Percentiles rank a stretch among this genome's conserved stretches.
These are phyloP conservation scores for Schizosaccharomyces versatilis DNA, from an alignment of 1,139 yeast genomes.

Conservation along the genomic window DNA sequence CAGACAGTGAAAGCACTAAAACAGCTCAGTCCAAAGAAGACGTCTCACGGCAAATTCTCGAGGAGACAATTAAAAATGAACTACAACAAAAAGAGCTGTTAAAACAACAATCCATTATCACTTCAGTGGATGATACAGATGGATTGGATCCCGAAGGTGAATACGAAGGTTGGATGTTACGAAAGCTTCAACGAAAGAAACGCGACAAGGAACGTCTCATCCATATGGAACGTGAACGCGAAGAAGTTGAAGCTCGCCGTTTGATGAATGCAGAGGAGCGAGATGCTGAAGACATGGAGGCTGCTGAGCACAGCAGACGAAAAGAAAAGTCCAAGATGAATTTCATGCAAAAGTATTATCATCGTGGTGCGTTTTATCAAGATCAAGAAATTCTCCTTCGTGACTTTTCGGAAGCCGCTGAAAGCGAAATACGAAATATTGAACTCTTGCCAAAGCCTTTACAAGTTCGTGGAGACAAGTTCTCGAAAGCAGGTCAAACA, in stretches of 20 bases:
- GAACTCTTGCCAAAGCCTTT: constrained; percentile 17
- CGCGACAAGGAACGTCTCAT: constrained; percentile 25
- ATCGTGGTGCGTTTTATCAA: constrained; percentile 21
- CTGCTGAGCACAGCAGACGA: constrained; percentile 10
- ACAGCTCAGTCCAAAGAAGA: neutral
- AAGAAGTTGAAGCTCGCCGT: constrained; percentile 21
- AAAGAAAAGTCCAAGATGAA: constrained; percentile 10
- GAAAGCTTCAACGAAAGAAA: constrained; percentile 24
- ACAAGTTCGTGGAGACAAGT: constrained; percentile 13
- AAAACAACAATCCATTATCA: constrained; percentile 10
- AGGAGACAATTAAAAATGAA: neutral
- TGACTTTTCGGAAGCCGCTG: constrained; percentile 16
- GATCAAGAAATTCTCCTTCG: constrained; percentile 18
- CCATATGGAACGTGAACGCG: constrained; percentile 22
- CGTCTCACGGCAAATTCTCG: neutral
- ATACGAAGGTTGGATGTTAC: constrained; percentile 25
- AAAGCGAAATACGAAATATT: constrained; percentile 18
- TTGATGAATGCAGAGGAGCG: constrained; percentile 19
- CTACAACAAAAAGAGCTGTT: neutral
- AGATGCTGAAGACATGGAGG: constrained; percentile 12
- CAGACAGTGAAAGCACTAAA: neutral
- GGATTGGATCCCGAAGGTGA: constrained; percentile 31
- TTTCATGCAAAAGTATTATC: constrained; percentile 18
- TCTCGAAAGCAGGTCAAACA: constrained; percentile 13
- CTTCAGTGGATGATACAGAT: constrained; percentile 32